Evolutionary conservation across 2,329 filamentous ascomycete species (phyloP), one percentile per base, ranked within the genome.

Genomic region (Exutisphaerella laricina): DNA sequence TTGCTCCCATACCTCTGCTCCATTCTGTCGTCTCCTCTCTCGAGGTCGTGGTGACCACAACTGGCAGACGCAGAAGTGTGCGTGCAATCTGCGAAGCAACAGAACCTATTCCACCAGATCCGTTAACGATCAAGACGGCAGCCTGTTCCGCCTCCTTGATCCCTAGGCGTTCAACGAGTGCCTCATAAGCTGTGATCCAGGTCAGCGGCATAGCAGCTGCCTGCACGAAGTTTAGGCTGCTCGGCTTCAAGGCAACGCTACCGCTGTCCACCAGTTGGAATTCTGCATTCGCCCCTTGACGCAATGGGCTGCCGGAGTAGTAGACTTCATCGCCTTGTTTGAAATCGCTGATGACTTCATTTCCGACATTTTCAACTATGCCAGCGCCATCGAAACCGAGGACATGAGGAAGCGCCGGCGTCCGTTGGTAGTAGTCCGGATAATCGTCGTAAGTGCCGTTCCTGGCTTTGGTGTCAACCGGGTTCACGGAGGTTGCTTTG

Each of bases 41-140:
- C 6, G 63, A 68, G 2, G 68, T 63, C 0, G 68, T 71, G 1
- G 67, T 66, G 21, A 71, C 58, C 4, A 71, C 67, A 13, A 38
- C 41, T 3, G 42, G 42, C 7, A 51, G 28, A 4, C 41, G 35
- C 16, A 51, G 45, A 3, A 51, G 43, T 4, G 58, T 48, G 0
- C 67, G 58, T 1, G 69, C 70, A 40, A 73, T 66, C 52, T 73
- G 70, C 4, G 60, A 66, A 2, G 68, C 68, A 5, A 70, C 62
- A 9, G 62, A 64, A 5, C 70, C 70, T 20, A 72, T 66, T 6
- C 59, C 70, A 21, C 70, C 70, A 2, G 64, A 62, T 1, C 70
- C 70, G 44, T 73, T 73, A 50, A 72, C 64, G 17, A 13, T 35
- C 17, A 20, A n/a, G 3, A 20, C 14, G 20, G 30, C 13, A 16